phyloP scores from a whole-genome alignment of 2,329 filamentous ascomycete genomes.

The Diaporthe nobilis region DNA sequence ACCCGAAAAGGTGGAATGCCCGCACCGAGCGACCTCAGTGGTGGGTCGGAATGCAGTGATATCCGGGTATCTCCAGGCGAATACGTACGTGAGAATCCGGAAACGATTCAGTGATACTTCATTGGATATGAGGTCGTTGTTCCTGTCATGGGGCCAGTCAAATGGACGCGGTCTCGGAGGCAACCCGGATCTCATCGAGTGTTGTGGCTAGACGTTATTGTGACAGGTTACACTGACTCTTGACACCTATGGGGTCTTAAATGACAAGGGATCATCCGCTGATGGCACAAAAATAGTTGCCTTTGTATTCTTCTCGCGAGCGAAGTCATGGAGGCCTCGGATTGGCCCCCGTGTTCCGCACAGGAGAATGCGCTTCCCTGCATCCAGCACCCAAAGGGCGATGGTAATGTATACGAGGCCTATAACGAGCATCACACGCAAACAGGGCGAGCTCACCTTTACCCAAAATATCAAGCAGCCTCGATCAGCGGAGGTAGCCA shows the following conservation, averaged over 20 bases:
- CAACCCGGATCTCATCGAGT: slow-evolving; percentile 10
- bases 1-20: neutral
- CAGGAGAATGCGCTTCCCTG: neutral
- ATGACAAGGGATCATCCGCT: neutral
- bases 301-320: neutral
- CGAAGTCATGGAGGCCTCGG: neutral
- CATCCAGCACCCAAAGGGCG: neutral
- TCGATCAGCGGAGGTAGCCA: neutral
- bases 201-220: slow-evolving; percentile 28
- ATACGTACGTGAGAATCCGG: neutral
- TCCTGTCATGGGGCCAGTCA: neutral
- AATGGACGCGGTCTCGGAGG: slow-evolving; percentile 27
- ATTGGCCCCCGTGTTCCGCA: neutral
- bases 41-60: neutral
- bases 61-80: neutral
- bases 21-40: neutral
- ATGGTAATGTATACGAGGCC: neutral
- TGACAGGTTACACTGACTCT: slow-evolving; percentile 34
- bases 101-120: too few relatives aligned
- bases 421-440: neutral
- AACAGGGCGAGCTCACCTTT: neutral
- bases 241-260: neutral
- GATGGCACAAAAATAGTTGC: neutral
- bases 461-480: neutral
- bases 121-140: neutral